A percentile compares a stretch with the other conserved stretches of the same genome.
Evolutionary conservation across 163 green algal genomes (phyloP).

Genomic region (Chlorella variabilis): DNA sequence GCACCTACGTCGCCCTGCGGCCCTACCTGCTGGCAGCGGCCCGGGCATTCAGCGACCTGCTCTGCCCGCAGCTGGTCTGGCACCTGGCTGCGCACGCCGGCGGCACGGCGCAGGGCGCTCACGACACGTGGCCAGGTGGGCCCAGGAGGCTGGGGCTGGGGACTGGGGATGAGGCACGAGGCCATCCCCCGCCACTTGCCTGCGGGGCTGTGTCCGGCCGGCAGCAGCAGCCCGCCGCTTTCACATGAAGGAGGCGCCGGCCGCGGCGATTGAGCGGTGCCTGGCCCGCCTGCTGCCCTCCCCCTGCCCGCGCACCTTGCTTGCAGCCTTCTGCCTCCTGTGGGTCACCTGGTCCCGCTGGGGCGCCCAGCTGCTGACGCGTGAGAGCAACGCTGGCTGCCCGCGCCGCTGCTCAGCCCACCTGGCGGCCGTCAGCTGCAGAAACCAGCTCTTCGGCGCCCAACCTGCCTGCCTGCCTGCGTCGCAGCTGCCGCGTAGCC

Average conservation of each 20-base stretch:
- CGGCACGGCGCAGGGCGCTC: background rate
- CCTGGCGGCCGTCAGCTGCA: too few species aligned
- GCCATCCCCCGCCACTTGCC: too few species aligned
- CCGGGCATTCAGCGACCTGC: background rate
- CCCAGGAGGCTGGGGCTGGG: background rate
- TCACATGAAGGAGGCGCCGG: too few species aligned
- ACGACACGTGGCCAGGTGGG: background rate
- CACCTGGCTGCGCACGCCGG: background rate
- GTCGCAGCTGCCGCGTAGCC: background rate
- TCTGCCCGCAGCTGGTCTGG: slow-evolving; percentile 12
- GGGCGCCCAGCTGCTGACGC: slow-evolving; percentile 9
- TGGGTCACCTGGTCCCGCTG: slow-evolving; percentile 18
- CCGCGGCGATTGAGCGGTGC: too few species aligned
- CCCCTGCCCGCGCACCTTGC: too few species aligned
- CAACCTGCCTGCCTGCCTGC: too few species aligned
- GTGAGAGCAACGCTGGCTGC: background rate
- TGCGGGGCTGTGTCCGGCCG: too few species aligned
- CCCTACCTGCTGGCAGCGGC: background rate
- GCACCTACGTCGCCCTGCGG: background rate
- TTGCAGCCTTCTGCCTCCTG: slow-evolving; percentile 21
- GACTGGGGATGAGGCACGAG: too few species aligned
- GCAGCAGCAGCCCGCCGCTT: too few species aligned
- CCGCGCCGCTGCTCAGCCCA: background rate
- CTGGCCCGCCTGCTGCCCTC: too few species aligned
- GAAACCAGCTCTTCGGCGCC: too few species aligned